Base-by-base conservation (phyloP, 1,284 basidiomycete species). In the Moesziomyces antarcticus region DNA sequence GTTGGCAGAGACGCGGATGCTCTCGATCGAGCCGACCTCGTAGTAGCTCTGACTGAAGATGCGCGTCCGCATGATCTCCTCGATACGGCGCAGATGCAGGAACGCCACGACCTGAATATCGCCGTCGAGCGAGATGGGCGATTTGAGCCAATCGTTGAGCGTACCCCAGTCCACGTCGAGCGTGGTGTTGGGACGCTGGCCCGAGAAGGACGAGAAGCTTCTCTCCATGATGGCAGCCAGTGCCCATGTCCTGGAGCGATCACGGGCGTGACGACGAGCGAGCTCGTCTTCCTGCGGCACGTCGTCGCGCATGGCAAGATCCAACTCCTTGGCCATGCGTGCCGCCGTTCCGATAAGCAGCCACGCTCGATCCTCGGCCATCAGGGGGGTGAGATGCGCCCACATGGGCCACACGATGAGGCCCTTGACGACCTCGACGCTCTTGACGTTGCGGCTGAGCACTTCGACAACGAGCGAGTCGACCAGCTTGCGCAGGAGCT, bases 41-140 rank as follows among this genome's bases (percentile, higher is more conserved):
- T 73, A 73, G 50, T 73, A 73, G 56, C 59, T 73, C 47, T 73
- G 70, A 42, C 70, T 67, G 53, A 73, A 73, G 47, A 73, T 73
- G 14, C 70, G 70, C 13, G 70, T 62, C 18, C 70, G 59, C 64
- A 60, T 73, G 56, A 73, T 67, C 50, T 73, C 70, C 22, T 73
- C 70, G 44, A 73, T 73, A 16, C 70, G 64, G 20, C 70, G 70
- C 30, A 73, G 50, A 24, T 73, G 70, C 42, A 73, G 42, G 24
- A 73, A 73, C 10, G 64, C 60, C 3, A 73, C 70, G 16, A 73
- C 47, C 56, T 73, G 64, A 22, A 73, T 64, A 45, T 73, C 70
- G 22, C 52, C 56, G 21, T 73, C 70, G 48, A 73, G 56, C 9
- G 56, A 59, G 50, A 73, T 41, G 27, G 70, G 70, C 25, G 70